Evolutionary conservation across 2,329 filamentous ascomycete species (phyloP), one percentile per base, ranked within the genome.

Genomic region (Cordyceps farinosa): DNA sequence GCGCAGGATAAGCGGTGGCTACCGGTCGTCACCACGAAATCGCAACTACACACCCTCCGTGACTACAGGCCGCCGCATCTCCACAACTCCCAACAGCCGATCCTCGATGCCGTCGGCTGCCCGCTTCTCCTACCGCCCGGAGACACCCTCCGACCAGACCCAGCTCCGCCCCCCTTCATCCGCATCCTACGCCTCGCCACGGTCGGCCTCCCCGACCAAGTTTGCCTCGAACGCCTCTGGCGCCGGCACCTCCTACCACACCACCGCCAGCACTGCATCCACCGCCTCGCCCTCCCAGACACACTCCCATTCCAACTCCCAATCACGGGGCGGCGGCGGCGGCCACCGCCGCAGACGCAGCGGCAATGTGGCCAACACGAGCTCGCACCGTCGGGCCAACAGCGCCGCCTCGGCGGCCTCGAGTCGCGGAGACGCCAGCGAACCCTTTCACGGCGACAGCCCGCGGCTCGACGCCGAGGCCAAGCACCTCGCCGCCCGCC

Each of bases 401-500:
- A 83, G 80, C 66, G 73, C 72, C 45, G 74, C 77, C 1, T 83
- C 81, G 5, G 72, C 75, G 7, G 75, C 79, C 3, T 76, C 78
- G 6, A 71, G 70, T 5, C 75, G 70, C 57, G 69, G 64, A 68
- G 15, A 22, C 64, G 1, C 65, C 66, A 56, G 63, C 42, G 40
- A 53, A 38, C 29, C 32, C 7, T 15, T 17, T 4, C 15, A 50
- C 22, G 68, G 74, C 44, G 72, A 72, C n/a, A 85, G 81, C 67
- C 84, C 84, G 5, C 76, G 83, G 3, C 75, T 87, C 4, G 77
- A 84, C 70, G 75, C 81, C 27, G 91, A 97, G 70, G 90, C 91
- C 7, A 88, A 89, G 71, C 84, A 85, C 51, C 85, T 93, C 62
- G 87, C 91, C 6, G 87, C 87, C n/a, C 84, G 86, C 71, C 85